Evolutionary conservation across 352 stramenopile species (phyloP), one percentile per base, ranked within the genome.

Genomic region (Globisporangium acanthophoron): DNA sequence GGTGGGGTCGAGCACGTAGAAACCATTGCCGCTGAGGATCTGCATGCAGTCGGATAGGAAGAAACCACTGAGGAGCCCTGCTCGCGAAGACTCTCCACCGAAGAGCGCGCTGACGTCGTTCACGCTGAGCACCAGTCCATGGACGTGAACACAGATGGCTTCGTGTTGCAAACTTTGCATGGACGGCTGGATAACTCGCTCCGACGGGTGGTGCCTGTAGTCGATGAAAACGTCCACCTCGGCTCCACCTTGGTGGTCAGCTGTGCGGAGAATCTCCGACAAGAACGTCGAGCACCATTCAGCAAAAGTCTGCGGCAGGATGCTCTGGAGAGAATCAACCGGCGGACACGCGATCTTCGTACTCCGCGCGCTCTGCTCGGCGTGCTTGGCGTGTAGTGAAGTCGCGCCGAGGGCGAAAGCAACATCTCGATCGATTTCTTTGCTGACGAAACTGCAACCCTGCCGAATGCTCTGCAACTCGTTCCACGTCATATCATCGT

Each of bases 401-500:
- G 61, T 59, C 15, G 83, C 80, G 13, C 83, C 83, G 11, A 92
- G 57, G 6, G 65, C 45, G 24, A 74, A 54, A 9, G 83, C 80
- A 39, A 88, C 70, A 13, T 67, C 63, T 47, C 70, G 66, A 0
- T 73, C 47, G 3, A 92, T 62, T 20, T 70, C 67, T 12, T 66
- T 74, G 21, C 58, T 77, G n/a, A 88, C 80, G 59, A 90, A 90
- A 20, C 43, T 62, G 31, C 56, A 68, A 24, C 76, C 78, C 20
- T 71, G 71, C 11, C 83, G 76, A 65, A 73, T 62, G 46, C 78
- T 69, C 55, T 65, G 65, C 24, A 79, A 85, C 63, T 87, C 70
- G 31, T 89, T 75, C 83, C 83, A 92, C 49, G 83, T 64, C 83
- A 92, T 92, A 54, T 92, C 83, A 33, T 92, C 83, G 56, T 78